Base-by-base conservation (phyloP, 2,329 filamentous ascomycete genomes). In the Reticulascus tulasneorum region DNA sequence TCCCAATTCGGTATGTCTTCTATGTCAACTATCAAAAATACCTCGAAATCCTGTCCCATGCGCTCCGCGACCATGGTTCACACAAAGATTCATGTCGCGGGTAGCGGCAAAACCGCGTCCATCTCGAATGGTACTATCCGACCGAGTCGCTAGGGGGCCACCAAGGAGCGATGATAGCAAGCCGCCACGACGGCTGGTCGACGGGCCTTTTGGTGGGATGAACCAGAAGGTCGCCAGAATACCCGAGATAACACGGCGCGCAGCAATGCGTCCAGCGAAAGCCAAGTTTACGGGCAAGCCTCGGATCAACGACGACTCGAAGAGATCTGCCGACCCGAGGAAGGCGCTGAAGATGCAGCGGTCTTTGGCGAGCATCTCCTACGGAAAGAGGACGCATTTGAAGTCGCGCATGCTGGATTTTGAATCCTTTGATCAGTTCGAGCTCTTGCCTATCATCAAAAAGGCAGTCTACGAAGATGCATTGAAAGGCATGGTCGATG, bases 281-380 rank as follows among this genome's bases (percentile, higher is more conserved):
- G 53, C 38, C 52, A 64, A 48, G 63, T 48, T 33, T 38, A 34
- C 37, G 42, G 40, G 20, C 19, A 38, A 30, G 29, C 40, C 18
- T 39, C 45, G 45, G n/a, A n/a, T n/a, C 24, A 48, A 40, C 29
- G 58, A 62, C 46, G 54, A 62, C 60, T 34, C 34, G 30, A 24
- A 35, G 24, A 33, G 15, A 18, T 42, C 29, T 7, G 25, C 32
- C 27, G 40, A 42, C 20, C 22, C 37, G 13, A 69, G 56, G 61
- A 90, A 94, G 57, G 90, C 91, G 5, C 70, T 97, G 59, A 95
- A 94, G 66, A 97, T 97, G 91, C 91, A 96, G 58, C 79, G 81
- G 33, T 73, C 85, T 3, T 67, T 97, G 45, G 69, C 86, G 3
- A 77, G 82, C 4, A 71, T 97, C 5, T 78, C 87, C 0, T 96